Base-by-base conservation (phyloP, 2,329 filamentous ascomycete genomes). In the Fusarium luffae region DNA sequence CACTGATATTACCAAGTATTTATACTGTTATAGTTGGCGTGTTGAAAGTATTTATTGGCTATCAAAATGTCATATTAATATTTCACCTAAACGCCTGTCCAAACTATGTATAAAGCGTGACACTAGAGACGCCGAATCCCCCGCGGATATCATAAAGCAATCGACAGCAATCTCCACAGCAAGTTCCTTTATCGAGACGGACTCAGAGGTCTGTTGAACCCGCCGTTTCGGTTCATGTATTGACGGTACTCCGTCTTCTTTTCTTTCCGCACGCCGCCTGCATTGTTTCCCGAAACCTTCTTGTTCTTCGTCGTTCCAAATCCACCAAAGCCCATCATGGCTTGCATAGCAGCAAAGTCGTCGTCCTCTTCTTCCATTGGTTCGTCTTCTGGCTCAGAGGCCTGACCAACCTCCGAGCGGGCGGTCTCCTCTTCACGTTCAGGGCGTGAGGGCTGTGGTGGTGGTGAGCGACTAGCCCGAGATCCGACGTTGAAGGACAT, bases 201-300 rank as follows among this genome's bases (percentile, higher is more conserved):
- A 79, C 90, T 92, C 54, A 94, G 82, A 47, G 92, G 92, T 74
- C 92, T 82, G 78, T 95, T 96, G 83, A 96, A 96, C 8, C 92
- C 92, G 59, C 92, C 92, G 54, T 89, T 85, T 59, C 92, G 87
- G 77, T 96, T 96, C 89, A 99, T 99, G 81, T 99, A 99, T 86
- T 99, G 96, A 73, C 96, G 87, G 77, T 98, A 98, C 84, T 97
- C 89, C 16, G 91, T 92, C 88, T 93, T 94, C 89, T 97, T 98
- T 82, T 96, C 93, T 85, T 96, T 98, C 72, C 91, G 85, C 54
- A 98, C 89, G 0, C 85, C 93, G 58, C 92, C 94, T 43, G 91
- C 89, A 77, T 94, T 89, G 77, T 99, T 99, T 3, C 96, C 96
- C 0, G 88, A 86, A 2, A 99, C 90, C 77, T 98, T 97, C 57